Evolutionary conservation across 2,329 filamentous ascomycete genomes (phyloP), one percentile per base, ranked within the genome.

Genomic region (Blumeria graminis): DNA sequence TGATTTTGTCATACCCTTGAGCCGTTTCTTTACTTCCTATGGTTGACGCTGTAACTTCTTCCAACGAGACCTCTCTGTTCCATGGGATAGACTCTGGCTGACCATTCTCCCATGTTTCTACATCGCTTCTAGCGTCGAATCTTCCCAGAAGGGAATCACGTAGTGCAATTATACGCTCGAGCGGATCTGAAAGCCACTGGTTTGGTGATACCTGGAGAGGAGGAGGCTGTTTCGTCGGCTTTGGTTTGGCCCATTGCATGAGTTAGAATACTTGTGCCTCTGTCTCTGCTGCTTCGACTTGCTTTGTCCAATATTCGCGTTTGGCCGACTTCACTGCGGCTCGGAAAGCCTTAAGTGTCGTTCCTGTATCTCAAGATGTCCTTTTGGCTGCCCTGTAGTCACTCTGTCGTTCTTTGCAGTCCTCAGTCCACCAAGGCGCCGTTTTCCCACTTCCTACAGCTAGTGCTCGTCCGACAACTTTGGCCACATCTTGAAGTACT

Each of bases 121-220:
- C n/a, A 41, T 41, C 38, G 5, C n/a, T 41, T 16, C 38, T 41
- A 11, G 38, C 38, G 6, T 41, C n/a, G 38, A 41, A 41, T 41
- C 38, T 41, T 13, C 0, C 38, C 3, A 41, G 38, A 41, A 41
- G 38, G n/a, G n/a, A 41, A 98, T 41, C 38, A 3, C 38, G 38
- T 3, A 41, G 3, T 41, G 38, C 3, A 5, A 41, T 41, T 16
- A 5, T 41, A 2, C 38, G 38, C n/a, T 41, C 11, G 3, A 6
- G 6, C 4, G 38, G 38, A 16, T 41, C 38, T 41, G 38, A 41
- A 41, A 41, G 38, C 38, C 5, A 41, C 38, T 41, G 22, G 22
- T 28, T 28, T 28, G 22, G 22, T 28, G 22, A 1, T 28, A 28
- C 22, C 4, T 28, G 22, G 22, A 28, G 22, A 28, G 22, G 22